Conservation (phyloP, 495 filamentous ascomycete genomes). For the Thermothielavioides terrestris region DNA sequence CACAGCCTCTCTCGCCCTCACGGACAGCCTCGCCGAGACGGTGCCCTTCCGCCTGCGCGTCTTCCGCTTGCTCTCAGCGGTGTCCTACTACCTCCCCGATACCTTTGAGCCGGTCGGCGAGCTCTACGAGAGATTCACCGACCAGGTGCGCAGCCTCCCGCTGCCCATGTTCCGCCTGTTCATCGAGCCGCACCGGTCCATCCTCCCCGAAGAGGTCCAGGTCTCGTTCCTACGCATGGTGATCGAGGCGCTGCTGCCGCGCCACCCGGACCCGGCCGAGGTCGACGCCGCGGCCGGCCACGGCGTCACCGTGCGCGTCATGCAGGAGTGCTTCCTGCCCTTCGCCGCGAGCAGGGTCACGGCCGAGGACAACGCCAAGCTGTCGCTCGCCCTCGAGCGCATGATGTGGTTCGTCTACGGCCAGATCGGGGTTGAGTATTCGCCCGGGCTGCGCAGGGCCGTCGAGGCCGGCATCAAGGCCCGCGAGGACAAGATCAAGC, state of each 20-base stretch:
- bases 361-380: conserved; percentile 67
- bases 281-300: conserved; percentile 29
- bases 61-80: conserved; percentile 35
- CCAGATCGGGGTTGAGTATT: conserved; percentile 35
- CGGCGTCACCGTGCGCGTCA: conserved; percentile 47
- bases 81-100: conserved; percentile 20
- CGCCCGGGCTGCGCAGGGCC: conserved; percentile 39
- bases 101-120: conserved; percentile 47
- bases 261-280: conserved; percentile 34
- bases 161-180: conserved; percentile 66
- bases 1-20: conserved; percentile 3
- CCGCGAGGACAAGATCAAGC: conserved; percentile 45
- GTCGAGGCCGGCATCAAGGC: conserved; percentile 56
- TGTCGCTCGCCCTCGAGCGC: conserved; percentile 67
- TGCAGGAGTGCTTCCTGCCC: conserved; percentile 64
- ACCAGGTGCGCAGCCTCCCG: conserved; percentile 56
- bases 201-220: conserved; percentile 42
- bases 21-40: conserved; percentile 46
- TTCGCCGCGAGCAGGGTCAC: conserved; percentile 55
- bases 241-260: conserved; percentile 52
- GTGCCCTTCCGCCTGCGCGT: conserved; percentile 57
- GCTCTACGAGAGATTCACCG: conserved; percentile 60
- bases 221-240: conserved; percentile 58
- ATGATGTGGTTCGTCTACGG: conserved; percentile 53
- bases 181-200: conserved; percentile 41